Percentiles rank a stretch among this genome's conserved stretches.
Conservation (phyloP, 768 basidiomycete genomes). For the Xanthoconium purpureum region DNA sequence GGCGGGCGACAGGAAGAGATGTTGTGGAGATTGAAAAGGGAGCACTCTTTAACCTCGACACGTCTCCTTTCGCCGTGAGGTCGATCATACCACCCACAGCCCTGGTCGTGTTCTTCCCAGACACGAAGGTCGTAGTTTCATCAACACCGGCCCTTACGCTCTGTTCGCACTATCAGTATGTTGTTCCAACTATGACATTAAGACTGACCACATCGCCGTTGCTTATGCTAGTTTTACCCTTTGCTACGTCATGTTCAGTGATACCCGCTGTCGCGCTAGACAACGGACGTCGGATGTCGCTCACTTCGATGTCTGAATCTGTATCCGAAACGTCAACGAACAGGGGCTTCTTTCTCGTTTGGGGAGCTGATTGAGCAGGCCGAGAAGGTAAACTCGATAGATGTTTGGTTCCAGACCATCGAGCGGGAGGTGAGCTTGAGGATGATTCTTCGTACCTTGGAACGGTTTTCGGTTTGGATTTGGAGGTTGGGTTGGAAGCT, state of each 20-base stretch:
- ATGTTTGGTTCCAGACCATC: not conserved
- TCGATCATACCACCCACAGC: conserved; percentile 4
- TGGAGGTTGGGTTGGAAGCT: not conserved
- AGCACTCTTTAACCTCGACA: not conserved
- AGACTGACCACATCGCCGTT: conserved; percentile 10
- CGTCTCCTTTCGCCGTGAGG: conserved; percentile 1
- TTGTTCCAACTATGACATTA: not conserved
- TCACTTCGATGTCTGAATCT: conserved; percentile 21
- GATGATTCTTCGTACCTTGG: conserved; percentile 12
- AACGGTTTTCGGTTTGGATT: not conserved
- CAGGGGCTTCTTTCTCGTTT: conserved; percentile 10
- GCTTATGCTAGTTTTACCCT: not conserved
- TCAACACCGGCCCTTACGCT: not conserved
- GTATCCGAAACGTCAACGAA: conserved; percentile 26
- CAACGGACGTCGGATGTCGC: conserved; percentile 1
- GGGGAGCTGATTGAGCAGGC: not conserved
- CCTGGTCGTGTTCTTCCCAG: not conserved
- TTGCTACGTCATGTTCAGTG: too few species aligned
- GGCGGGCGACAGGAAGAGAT: not conserved
- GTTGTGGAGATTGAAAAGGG: not conserved
- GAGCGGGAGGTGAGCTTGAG: not conserved
- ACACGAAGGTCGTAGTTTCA: not conserved
- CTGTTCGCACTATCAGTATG: conserved; percentile 6
- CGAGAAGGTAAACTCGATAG: not conserved
- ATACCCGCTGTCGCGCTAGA: not conserved